phyloP scores from a whole-genome alignment of 2,329 filamentous ascomycete species.

The Helminthosporium solani region DNA sequence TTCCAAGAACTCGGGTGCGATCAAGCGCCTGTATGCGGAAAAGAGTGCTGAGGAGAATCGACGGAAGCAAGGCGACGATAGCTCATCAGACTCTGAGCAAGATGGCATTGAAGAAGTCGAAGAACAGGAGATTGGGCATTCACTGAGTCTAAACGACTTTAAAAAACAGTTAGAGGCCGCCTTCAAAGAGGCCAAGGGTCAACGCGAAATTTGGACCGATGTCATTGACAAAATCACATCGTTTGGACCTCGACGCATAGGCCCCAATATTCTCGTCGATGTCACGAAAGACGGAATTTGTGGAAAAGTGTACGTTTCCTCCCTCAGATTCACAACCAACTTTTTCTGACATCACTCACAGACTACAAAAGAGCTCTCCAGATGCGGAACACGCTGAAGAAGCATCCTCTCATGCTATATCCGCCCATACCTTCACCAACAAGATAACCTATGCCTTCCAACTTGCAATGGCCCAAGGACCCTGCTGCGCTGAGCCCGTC shows the following conservation, averaged over 20 bases:
- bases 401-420: conserved; percentile 44
- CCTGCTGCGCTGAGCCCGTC: conserved; percentile 87
- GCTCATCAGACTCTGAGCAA: conserved; percentile 51
- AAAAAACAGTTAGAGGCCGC: conserved; percentile 67
- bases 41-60: conserved; percentile 53
- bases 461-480: conserved; percentile 82
- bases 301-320: conserved; percentile 64
- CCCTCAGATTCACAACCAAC: not conserved
- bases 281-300: conserved; percentile 71
- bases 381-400: too few species aligned
- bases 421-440: conserved; percentile 73
- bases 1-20: conserved; percentile 72
- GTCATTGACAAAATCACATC: conserved; percentile 79
- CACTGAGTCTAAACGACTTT: conserved; percentile 73
- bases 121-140: conserved; percentile 57
- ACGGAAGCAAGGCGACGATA: conserved; percentile 33
- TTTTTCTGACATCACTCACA: conserved; percentile 9
- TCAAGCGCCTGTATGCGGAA: conserved; percentile 78
- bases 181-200: conserved; percentile 71
- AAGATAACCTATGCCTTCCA: conserved; percentile 95
- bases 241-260: conserved; percentile 82
- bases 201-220: conserved; percentile 74
- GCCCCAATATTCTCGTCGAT: conserved; percentile 89
- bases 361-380: conserved; percentile 17
- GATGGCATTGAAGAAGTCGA: conserved; percentile 51